Percentiles rank a stretch among this genome's conserved stretches.
Evolutionary conservation across 768 basidiomycete species (phyloP).

Genomic region (Pleurotus salmoneostramineus): DNA sequence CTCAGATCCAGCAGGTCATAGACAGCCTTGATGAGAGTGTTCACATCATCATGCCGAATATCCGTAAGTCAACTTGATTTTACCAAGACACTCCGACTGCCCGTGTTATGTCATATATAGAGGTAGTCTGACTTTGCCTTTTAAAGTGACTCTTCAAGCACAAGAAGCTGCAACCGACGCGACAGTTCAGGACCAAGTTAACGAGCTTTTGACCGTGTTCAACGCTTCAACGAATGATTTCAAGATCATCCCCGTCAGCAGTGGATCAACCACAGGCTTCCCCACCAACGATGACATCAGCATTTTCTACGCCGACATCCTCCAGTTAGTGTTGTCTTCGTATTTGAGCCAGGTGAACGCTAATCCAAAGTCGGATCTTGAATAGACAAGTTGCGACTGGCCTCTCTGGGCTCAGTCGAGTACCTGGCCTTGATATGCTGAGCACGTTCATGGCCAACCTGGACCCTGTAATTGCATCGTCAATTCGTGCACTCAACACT

Average conservation of each 20-base stretch:
- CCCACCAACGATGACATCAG: constrained; percentile 33
- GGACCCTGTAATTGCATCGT: constrained; percentile 24
- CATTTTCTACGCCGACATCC: constrained; percentile 21
- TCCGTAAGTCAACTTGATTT: constrained; percentile 17
- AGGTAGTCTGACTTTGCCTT: background rate
- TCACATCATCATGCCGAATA: constrained; percentile 18
- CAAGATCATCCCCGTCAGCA: constrained; percentile 20
- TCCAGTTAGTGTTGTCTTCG: constrained; percentile 20
- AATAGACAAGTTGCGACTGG: constrained; percentile 21
- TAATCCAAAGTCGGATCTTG: background rate
- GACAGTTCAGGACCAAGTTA: constrained; percentile 23
- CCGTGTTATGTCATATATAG: background rate
- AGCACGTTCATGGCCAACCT: constrained; percentile 20
- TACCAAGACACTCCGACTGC: too few species aligned
- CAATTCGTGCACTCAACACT: constrained; percentile 21
- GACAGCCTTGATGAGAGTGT: constrained; percentile 17
- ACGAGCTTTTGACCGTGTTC: constrained; percentile 21
- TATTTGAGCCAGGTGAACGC: background rate
- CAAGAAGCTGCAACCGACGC: constrained; percentile 22
- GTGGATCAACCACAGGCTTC: constrained; percentile 23
- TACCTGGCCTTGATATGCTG: constrained; percentile 19
- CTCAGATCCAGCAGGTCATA: constrained; percentile 21
- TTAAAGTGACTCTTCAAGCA: constrained; percentile 23
- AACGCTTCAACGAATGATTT: constrained; percentile 16
- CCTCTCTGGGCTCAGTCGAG: constrained; percentile 24